Conservation (phyloP, 495 filamentous ascomycete genomes). For the Cudoniella acicularis region DNA sequence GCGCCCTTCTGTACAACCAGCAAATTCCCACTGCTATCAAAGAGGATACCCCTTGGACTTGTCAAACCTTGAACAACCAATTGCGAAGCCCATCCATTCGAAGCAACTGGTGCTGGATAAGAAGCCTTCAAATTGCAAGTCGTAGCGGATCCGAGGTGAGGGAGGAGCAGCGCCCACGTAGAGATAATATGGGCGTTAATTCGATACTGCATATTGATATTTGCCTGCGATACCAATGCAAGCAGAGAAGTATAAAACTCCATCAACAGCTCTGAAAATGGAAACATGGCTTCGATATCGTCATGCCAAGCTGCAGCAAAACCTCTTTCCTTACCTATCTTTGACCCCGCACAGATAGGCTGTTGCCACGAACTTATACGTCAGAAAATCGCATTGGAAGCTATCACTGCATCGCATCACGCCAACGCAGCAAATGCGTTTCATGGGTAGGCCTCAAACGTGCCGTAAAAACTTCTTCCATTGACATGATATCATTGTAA, state of each 20-base stretch:
- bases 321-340: not conserved
- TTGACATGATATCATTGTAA: not conserved
- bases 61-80: slow-evolving; percentile 51
- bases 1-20: slow-evolving; percentile 53
- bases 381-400: not conserved
- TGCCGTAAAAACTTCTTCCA: not conserved
- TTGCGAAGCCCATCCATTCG: slow-evolving; percentile 51
- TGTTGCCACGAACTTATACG: not conserved
- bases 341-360: not conserved
- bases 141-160: not conserved
- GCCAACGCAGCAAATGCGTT: not conserved
- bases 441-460: not conserved
- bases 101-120: slow-evolving; percentile 41
- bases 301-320: not conserved
- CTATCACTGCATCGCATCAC: not conserved
- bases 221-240: no score
- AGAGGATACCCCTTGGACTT: slow-evolving; percentile 53
- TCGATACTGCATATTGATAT: not conserved
- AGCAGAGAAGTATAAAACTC: no score
- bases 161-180: not conserved
- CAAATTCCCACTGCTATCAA: slow-evolving; percentile 57
- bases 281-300: no score
- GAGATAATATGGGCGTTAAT: not conserved
- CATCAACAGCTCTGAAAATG: no score
- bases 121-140: slow-evolving; percentile 11